Evolutionary conservation across 2,329 filamentous ascomycete genomes (phyloP), one percentile per base, ranked within the genome.

Genomic region (Alternaria consortialis): DNA sequence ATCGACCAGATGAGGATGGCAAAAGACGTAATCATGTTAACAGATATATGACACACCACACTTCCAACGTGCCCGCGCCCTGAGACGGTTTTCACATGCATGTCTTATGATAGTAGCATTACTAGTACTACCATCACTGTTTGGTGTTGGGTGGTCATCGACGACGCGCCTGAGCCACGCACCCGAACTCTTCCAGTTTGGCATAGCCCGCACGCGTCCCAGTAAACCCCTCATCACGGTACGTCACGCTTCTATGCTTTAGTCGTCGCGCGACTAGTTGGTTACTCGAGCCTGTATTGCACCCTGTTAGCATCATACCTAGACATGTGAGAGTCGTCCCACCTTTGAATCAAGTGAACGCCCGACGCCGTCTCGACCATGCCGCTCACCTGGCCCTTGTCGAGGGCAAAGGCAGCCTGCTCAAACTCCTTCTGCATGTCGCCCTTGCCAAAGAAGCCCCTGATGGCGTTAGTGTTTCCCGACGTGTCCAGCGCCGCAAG

Each of bases 341-440:
- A 85, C 93, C 94, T 90, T 83, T 98, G 91, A 81, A 99, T 99
- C 81, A 99, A 84, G 82, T 99, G 95, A 74, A 98, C 84, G 1
- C 95, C 95, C 53, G 94, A 97, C 51, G 93, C 94, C 39, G 95
- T 97, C 80, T 97, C 91, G 12, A 98, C 91, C 37, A 97, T 85
- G 47, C 86, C 85, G 80, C 94, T 97, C 74, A 98, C 88, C 80
- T 97, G 88, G 34, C 93, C 94, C 2, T 90, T 90, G 79, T 94
- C 87, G 56, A 99, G 84, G n/a, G 87, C 90, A 81, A 99, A 99
- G 1, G 95, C 91, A 5, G 94, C 94, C 58, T 97, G 93, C 82
- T 99, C 95, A 75, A 99, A 99, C 81, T 97, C 94, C 83, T 94
- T 94, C 79, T 99, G 95, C 95, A 99, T 99, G 74, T 98, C 94